Conservation (phyloP, 257 asterid genomes). For the Lycium ferocissimum region DNA sequence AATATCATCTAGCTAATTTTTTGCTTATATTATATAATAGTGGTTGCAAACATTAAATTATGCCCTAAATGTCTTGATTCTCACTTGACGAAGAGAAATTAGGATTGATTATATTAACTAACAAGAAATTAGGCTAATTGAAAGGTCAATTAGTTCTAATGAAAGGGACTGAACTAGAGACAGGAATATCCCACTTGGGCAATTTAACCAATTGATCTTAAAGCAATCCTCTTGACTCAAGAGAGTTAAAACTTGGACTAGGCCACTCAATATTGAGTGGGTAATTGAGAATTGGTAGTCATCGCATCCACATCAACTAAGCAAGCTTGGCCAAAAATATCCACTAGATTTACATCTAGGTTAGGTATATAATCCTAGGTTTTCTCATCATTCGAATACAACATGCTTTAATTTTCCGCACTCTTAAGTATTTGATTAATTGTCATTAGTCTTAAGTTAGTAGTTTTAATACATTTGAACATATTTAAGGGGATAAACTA, state of each 20-base stretch:
- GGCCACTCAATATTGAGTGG: neutral
- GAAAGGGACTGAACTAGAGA: neutral
- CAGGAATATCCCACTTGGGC: neutral
- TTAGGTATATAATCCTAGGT: neutral
- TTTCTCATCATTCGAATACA: neutral
- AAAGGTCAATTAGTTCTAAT: slow-evolving; percentile 8
- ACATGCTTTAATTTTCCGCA: neutral
- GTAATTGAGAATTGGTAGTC: neutral
- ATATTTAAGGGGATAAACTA: neutral
- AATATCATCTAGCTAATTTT: neutral
- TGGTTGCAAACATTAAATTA: neutral
- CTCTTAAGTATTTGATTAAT: too few relatives aligned
- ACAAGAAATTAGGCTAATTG: neutral
- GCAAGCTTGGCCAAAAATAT: neutral
- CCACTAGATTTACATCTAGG: neutral
- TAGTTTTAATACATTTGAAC: neutral
- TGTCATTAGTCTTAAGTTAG: neutral
- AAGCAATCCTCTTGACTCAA: neutral
- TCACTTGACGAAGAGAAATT: neutral
- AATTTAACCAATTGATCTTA: neutral
- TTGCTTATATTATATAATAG: neutral
- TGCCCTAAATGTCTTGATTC: slow-evolving; percentile 1
- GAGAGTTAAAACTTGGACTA: neutral
- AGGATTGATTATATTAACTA: neutral
- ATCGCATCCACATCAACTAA: neutral